phyloP scores from a whole-genome alignment of 345 rosid species.

The Aurinia saxatilis region DNA sequence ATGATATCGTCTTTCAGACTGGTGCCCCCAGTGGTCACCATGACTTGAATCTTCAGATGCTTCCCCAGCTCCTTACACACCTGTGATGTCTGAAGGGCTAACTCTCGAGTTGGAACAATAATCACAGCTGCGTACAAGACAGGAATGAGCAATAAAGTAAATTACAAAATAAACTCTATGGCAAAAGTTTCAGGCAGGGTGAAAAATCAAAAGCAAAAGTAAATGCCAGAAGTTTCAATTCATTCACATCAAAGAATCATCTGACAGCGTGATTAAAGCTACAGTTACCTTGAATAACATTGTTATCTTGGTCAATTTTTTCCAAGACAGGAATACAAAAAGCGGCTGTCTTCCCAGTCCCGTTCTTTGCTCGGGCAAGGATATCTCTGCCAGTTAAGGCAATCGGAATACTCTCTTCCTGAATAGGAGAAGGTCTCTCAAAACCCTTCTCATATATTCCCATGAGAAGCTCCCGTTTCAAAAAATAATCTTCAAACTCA shows the following conservation, averaged over 20 bases:
- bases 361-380: slow-evolving; percentile 94
- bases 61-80: slow-evolving; percentile 93
- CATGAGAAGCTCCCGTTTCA: slow-evolving; percentile 87
- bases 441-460: slow-evolving; percentile 94
- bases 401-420: slow-evolving; percentile 95
- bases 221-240: background rate
- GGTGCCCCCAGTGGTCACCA: slow-evolving; percentile 96
- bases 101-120: slow-evolving; percentile 85
- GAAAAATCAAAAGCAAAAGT: background rate
- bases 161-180: background rate
- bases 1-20: slow-evolving; percentile 91
- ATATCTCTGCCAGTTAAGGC: slow-evolving; percentile 93
- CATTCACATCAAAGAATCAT: background rate
- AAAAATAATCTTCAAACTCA: slow-evolving; percentile 87
- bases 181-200: background rate
- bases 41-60: slow-evolving; percentile 81
- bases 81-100: slow-evolving; percentile 93
- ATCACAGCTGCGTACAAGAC: slow-evolving; percentile 56
- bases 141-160: background rate
- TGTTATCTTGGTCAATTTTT: slow-evolving; percentile 84
- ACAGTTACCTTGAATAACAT: slow-evolving; percentile 68
- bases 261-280: background rate
- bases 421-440: slow-evolving; percentile 97
- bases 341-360: slow-evolving; percentile 96
- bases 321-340: slow-evolving; percentile 92